Base-by-base conservation (phyloP, 1,284 basidiomycete genomes). In the Boletus semigastroideus region DNA sequence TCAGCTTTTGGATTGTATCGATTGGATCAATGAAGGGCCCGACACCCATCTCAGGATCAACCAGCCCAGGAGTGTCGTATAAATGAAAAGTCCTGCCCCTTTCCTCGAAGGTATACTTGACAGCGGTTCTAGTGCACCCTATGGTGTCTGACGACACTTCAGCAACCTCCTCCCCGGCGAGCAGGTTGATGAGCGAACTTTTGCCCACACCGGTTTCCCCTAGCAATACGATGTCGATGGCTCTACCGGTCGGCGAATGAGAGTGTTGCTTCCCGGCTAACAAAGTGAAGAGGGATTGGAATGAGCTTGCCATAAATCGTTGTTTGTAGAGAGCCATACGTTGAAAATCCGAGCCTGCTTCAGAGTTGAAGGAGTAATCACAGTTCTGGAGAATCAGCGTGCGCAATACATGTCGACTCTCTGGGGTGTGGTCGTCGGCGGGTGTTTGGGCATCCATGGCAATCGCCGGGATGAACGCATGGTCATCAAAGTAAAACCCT, bases 41-140 rank as follows among this genome's bases (percentile, higher is more conserved):
- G 57, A 64, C n/a, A 14, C 59, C 33, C 63, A 64, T 44, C 22
- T 49, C 48, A 38, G 70, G 70, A 47, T 77, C 74, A 17, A 73
- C 59, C 13, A 76, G 69, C n/a, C 76, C 76, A 5, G 68, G 67
- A 11, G 74, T 76, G 49, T 74, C 73, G 57, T 68, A 70, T 20
- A 75, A 33, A 28, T 49, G 62, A 27, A 68, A 65, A 16, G 46
- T 46, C 34, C 28, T 52, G 3, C 55, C 62, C 1, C 46, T 46
- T 33, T 56, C 54, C 44, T 63, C 31, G 1, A 66, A 28, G n/a
- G 43, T 46, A 20, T 66, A 63, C 51, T 45, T 36, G 28, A 27
- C 4, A 12, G 43, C 10, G 19, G 46, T 33, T 36, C 13, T 42
- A 13, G 68, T 66, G 36, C 65, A 70, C 13, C 41, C 46, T 37